Percentiles rank a stretch among this genome's conserved stretches.
Conservation (phyloP, 306 rosid genomes). For the Trifolium subterraneum region DNA sequence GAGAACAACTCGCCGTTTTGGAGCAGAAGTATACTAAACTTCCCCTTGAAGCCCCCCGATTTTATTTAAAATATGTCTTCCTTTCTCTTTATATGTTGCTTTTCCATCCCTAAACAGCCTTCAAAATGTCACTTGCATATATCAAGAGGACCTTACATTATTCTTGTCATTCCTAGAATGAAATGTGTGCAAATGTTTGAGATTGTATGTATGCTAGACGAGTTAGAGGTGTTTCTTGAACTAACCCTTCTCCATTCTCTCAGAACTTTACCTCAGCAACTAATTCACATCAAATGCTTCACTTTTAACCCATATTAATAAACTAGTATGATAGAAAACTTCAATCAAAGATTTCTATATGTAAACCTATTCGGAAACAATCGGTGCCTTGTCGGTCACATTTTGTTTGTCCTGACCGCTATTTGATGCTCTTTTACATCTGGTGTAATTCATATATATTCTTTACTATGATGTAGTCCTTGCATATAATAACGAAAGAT, state of each 20-base stretch:
- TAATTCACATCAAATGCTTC: neutral
- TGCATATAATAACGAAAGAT: slow-evolving; percentile 11
- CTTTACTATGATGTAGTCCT: neutral
- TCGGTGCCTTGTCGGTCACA: neutral
- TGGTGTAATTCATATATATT: slow-evolving; percentile 28
- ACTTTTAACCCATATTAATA: neutral
- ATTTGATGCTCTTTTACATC: slow-evolving; percentile 22
- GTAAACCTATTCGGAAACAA: slow-evolving; percentile 16
- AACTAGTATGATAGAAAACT: slow-evolving; percentile 1
- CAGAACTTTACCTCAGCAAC: neutral
- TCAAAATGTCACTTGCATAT: neutral
- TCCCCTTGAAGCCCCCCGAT: neutral
- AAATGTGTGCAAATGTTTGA: slow-evolving; percentile 22
- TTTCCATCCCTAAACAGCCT: slow-evolving; percentile 24
- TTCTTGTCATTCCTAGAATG: slow-evolving; percentile 18
- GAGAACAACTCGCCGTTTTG: slow-evolving; percentile 19
- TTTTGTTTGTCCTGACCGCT: slow-evolving; percentile 12
- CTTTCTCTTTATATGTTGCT: slow-evolving; percentile 19
- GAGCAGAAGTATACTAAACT: slow-evolving; percentile 2
- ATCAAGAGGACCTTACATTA: slow-evolving; percentile 18
- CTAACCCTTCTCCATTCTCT: neutral
- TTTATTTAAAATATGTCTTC: neutral
- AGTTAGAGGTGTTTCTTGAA: slow-evolving; percentile 19
- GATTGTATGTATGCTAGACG: neutral
- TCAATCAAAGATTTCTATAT: slow-evolving; percentile 7